These are phyloP conservation scores for Serendipita sp. DNA, from an alignment of 768 basidiomycete species.

Conservation along the genomic window DNA sequence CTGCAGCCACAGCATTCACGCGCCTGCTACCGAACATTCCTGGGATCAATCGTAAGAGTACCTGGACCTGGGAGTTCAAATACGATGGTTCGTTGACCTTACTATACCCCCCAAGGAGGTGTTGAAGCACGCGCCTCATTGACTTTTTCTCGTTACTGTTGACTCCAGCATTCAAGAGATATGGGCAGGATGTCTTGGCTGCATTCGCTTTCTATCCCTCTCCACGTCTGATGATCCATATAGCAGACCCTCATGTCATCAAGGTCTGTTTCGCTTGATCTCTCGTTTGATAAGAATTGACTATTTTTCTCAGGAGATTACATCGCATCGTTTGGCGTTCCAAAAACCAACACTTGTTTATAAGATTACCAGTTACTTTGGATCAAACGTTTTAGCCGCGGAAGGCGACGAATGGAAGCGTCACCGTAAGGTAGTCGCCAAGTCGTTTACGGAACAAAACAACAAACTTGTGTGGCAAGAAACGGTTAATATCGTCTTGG, in stretches of 20 bases:
- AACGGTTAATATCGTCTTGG: background rate
- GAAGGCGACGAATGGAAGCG: constrained; percentile 53
- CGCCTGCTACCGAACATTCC: background rate
- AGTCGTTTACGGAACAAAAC: background rate
- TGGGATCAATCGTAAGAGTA: background rate
- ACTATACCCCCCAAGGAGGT: background rate
- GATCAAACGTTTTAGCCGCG: constrained; percentile 44
- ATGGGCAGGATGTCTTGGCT: background rate
- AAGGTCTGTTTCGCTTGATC: background rate
- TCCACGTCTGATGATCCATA: background rate
- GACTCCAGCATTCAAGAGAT: background rate
- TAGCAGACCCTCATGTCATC: background rate
- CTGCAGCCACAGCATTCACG: background rate
- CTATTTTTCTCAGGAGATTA: constrained; percentile 28
- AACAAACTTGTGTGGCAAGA: constrained; percentile 6
- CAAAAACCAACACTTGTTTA: constrained; percentile 40
- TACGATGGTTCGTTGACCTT: background rate
- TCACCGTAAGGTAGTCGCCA: constrained; percentile 21
- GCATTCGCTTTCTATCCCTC: background rate
- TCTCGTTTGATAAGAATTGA: no score
- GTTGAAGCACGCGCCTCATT: no score
- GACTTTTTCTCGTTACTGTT: background rate
- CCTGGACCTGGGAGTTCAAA: background rate
- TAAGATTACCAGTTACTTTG: constrained; percentile 32
- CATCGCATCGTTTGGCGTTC: constrained; percentile 32